Evolutionary conservation across 352 stramenopile species (phyloP).

Genomic region (Phytophthora cactorum): DNA sequence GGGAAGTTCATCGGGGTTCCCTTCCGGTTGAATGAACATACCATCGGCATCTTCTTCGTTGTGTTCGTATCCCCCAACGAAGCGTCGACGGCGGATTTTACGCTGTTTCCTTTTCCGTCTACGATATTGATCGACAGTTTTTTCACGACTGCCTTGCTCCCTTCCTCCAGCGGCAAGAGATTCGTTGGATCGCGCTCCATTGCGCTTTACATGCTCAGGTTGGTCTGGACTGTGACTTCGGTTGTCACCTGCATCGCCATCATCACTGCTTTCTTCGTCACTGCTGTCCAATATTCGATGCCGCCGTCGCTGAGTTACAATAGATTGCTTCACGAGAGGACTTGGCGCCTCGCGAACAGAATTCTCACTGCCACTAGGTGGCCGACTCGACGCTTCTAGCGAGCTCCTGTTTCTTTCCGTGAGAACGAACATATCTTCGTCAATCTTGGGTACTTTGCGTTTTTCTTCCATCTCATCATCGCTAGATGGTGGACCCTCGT

Average conservation of each 20-base stretch:
- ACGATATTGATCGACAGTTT: background rate
- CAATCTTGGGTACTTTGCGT: constrained; percentile 7
- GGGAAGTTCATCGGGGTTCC: constrained; percentile 72
- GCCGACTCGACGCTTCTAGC: constrained; percentile 15
- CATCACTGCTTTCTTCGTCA: constrained; percentile 40
- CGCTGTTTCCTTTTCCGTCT: constrained; percentile 17
- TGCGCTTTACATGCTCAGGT: background rate
- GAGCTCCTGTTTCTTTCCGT: background rate
- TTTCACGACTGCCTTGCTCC: background rate
- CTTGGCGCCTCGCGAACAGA: background rate
- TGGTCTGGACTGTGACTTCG: constrained; percentile 4
- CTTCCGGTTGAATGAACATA: constrained; percentile 87
- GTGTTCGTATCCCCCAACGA: constrained; percentile 79
- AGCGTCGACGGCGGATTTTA: constrained; percentile 44
- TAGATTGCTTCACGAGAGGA: constrained; percentile 5
- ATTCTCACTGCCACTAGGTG: constrained; percentile 7
- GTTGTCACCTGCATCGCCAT: constrained; percentile 6
- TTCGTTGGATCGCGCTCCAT: background rate
- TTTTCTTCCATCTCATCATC: constrained; percentile 10
- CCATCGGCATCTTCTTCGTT: constrained; percentile 60
- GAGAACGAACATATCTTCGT: constrained; percentile 31
- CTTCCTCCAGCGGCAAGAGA: background rate
- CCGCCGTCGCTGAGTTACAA: constrained; percentile 28
- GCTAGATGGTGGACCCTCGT: constrained; percentile 6
- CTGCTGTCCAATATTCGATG: constrained; percentile 50